Evolutionary conservation across 1,139 yeast genomes (phyloP).

Genomic region (Yamadazyma pseudoaaseri): DNA sequence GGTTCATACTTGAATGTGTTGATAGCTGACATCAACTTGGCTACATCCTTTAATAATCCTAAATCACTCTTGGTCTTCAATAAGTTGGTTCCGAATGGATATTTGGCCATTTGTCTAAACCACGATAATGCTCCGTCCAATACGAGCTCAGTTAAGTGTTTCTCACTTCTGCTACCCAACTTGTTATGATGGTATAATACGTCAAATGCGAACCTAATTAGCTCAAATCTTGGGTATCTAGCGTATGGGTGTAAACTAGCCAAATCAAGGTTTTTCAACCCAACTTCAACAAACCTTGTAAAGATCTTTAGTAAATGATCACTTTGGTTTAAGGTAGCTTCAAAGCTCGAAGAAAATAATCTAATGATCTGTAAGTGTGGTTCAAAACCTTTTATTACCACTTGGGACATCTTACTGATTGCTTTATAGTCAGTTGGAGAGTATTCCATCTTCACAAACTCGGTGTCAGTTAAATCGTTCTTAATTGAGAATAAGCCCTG

Average conservation of each 20-base stretch:
- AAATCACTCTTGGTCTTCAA: conserved; percentile 71
- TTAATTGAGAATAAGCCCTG: conserved; percentile 67
- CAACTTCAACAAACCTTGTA: conserved; percentile 58
- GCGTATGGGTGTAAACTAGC: conserved; percentile 87
- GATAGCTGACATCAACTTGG: conserved; percentile 28
- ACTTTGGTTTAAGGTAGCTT: conserved; percentile 75
- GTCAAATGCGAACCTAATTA: conserved; percentile 67
- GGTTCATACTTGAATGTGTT: conserved; percentile 19
- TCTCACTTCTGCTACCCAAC: conserved; percentile 46
- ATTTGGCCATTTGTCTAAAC: conserved; percentile 64
- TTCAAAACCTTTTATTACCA: conserved; percentile 45
- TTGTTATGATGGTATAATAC: conserved; percentile 56
- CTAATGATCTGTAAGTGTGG: conserved; percentile 72
- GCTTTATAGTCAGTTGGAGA: conserved; percentile 73
- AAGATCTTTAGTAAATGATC: conserved; percentile 68
- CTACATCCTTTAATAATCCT: conserved; percentile 54
- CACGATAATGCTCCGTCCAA: conserved; percentile 73
- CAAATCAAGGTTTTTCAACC: conserved; percentile 50
- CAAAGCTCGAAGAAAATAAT: conserved; percentile 77
- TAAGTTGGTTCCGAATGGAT: conserved; percentile 85
- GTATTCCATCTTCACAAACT: conserved; percentile 79
- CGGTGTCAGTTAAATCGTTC: conserved; percentile 61
- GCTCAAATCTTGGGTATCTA: conserved; percentile 70
- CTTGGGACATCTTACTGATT: conserved; percentile 51
- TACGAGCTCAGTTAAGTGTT: conserved; percentile 49